Evolutionary conservation across 2,329 filamentous ascomycete species (phyloP), one percentile per base, ranked within the genome.

Genomic region (Hypoxylon sp.): DNA sequence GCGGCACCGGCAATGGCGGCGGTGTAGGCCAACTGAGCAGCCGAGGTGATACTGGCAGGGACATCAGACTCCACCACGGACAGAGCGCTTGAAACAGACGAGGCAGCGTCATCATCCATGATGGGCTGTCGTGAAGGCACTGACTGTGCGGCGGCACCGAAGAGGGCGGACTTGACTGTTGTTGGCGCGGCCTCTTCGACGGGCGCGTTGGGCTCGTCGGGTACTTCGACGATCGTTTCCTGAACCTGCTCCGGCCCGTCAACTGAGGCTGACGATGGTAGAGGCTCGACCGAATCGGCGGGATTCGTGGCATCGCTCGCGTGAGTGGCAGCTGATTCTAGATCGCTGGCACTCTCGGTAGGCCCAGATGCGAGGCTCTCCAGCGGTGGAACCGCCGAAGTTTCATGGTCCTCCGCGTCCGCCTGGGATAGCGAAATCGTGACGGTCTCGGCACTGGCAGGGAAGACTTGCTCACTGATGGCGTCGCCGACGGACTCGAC

Each of bases 1-100:
- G 85, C 84, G 3, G 90, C 90, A 35, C 82, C 78, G 38, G 83
- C 83, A 8, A 90, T 74, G 17, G 89, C 90, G 20, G 82, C 82
- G 7, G 82, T 83, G 72, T 91, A 92, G 6, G 82, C 84, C 5
- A 81, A 80, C 58, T 81, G 78, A 3, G 82, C 81, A 13, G 80
- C 77, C 20, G 75, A 72, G 2, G 75, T 77, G 48, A 77, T 74
- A 55, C 71, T 76, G 1, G 74, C 72, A 5, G 73, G 73, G 45
- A 69, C 66, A 40, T 75, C 71, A 1, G 72, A 72, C 47, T 72
- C 70, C 26, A 74, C 70, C 3, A 72, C 68, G 4, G 73, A 73
- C 10, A 73, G 54, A 15, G 69, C 69, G 48, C 67, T 74, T 2
- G 78, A 73, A 1, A 73, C 68, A 29, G 78, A 76, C 17, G 73